phyloP scores from a whole-genome alignment of 2,329 filamentous ascomycete genomes.

The Penicillium occitanis region DNA sequence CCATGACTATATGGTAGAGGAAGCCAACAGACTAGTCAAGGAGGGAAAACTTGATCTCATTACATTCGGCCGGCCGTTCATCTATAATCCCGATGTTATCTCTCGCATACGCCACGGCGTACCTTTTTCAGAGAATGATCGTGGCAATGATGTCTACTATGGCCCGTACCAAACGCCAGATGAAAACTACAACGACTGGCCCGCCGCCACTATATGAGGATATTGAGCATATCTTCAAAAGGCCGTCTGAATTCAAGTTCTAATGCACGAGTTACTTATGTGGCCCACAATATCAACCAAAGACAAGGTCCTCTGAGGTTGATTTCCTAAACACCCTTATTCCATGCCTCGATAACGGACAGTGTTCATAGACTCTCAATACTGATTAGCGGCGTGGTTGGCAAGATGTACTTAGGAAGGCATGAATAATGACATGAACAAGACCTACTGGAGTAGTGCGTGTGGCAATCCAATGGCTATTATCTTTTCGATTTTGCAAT shows the following conservation, averaged over 20 bases:
- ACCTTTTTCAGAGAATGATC: slow-evolving; percentile 23
- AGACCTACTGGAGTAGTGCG: neutral
- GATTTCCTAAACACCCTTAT: neutral
- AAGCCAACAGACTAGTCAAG: slow-evolving; percentile 25
- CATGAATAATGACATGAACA: neutral
- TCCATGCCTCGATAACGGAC: no score
- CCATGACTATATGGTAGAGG: slow-evolving; percentile 28
- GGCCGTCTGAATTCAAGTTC: neutral
- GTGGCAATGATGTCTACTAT: slow-evolving; percentile 28
- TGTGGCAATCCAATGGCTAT: neutral
- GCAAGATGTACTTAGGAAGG: neutral
- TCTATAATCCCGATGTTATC: neutral
- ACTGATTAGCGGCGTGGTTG: neutral
- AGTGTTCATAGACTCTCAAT: no score
- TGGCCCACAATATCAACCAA: neutral
- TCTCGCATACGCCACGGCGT: neutral
- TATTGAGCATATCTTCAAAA: neutral
- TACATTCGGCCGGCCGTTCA: neutral
- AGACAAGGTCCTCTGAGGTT: neutral
- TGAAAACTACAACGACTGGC: slow-evolving; percentile 29
- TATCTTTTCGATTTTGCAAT: neutral
- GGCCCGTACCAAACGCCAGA: slow-evolving; percentile 26
- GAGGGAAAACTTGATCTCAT: neutral
- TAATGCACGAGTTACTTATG: neutral
- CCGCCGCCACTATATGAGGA: neutral